phyloP scores from a whole-genome alignment of 257 asterid species.

The Scutellaria baicalensis region DNA sequence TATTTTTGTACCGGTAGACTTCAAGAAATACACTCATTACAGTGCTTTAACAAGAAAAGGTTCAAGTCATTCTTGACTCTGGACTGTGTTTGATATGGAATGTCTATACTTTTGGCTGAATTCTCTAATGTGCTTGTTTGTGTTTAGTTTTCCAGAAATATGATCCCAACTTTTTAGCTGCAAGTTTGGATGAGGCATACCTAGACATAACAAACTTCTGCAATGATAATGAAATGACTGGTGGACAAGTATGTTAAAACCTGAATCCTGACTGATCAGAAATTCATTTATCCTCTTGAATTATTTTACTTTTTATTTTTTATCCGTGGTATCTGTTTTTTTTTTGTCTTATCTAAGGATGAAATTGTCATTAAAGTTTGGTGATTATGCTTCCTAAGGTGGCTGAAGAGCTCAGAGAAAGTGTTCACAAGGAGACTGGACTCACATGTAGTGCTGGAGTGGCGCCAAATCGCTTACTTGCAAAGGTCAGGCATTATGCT shows the following conservation, averaged over 20 bases:
- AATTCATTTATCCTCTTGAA: not conserved
- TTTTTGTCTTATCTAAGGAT: conserved; percentile 14
- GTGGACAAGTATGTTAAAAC: conserved; percentile 64
- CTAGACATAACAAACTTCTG: conserved; percentile 80
- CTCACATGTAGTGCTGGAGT: conserved; percentile 98
- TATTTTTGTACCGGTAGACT: conserved; percentile 74
- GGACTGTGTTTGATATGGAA: conserved; percentile 2
- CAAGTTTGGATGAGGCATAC: conserved; percentile 99
- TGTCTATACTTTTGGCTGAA: conserved; percentile 8
- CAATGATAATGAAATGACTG: conserved; percentile 54
- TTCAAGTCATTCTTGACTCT: conserved; percentile 20
- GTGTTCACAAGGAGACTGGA: conserved; percentile 71
- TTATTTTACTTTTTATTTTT: not conserved
- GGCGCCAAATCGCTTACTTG: conserved; percentile 86
- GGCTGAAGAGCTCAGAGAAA: conserved; percentile 80
- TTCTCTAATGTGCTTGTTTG: conserved; percentile 13
- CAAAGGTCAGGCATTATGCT: conserved; percentile 62
- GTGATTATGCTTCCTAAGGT: conserved; percentile 39
- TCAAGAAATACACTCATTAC: conserved; percentile 73
- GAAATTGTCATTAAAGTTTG: not conserved
- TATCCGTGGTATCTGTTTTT: not conserved
- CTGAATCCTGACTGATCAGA: conserved; percentile 9
- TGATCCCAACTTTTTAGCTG: conserved; percentile 73
- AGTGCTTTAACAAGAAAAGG: conserved; percentile 89
- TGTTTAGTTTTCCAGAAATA: conserved; percentile 67